phyloP scores from a whole-genome alignment of 345 rosid species.

The Lumnitzera racemosa region DNA sequence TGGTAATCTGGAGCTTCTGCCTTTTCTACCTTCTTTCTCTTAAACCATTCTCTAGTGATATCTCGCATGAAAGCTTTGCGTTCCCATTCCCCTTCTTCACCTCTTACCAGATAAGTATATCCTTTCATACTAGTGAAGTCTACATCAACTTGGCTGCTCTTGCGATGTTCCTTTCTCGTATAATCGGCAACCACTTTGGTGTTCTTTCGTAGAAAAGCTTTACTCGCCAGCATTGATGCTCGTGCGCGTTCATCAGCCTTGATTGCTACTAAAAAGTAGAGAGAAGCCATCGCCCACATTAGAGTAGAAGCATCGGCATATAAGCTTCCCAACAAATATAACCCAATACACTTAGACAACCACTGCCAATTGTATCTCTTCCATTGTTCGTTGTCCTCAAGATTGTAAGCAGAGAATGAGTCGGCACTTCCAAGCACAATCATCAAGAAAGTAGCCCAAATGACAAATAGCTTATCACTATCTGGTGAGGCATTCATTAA shows the following conservation, averaged over 20 bases:
- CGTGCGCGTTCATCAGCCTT: not conserved
- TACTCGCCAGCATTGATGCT: too few relatives aligned
- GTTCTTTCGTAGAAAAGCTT: too few relatives aligned
- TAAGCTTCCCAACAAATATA: not conserved
- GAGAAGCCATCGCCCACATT: not conserved
- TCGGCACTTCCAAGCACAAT: not conserved
- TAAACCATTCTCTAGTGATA: too few relatives aligned
- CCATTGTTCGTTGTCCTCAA: conserved; percentile 4
- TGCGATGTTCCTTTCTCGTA: too few relatives aligned
- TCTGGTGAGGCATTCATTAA: not conserved
- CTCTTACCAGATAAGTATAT: not conserved
- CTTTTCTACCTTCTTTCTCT: too few relatives aligned
- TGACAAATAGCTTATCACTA: not conserved
- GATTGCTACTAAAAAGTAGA: not conserved
- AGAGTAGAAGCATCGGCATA: not conserved
- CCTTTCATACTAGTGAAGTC: not conserved
- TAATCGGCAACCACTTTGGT: too few relatives aligned
- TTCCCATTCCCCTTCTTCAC: too few relatives aligned
- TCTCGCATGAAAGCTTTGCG: too few relatives aligned
- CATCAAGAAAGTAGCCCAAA: conserved; percentile 3
- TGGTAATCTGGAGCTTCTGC: too few relatives aligned
- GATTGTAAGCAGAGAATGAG: not conserved
- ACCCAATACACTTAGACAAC: not conserved
- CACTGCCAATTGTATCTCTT: not conserved
- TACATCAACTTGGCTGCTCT: too few relatives aligned